Percentiles rank a stretch among this genome's conserved stretches.
These are phyloP conservation scores for Erodium moschatum DNA, from an alignment of 441 rosid species.

Conservation along the genomic window DNA sequence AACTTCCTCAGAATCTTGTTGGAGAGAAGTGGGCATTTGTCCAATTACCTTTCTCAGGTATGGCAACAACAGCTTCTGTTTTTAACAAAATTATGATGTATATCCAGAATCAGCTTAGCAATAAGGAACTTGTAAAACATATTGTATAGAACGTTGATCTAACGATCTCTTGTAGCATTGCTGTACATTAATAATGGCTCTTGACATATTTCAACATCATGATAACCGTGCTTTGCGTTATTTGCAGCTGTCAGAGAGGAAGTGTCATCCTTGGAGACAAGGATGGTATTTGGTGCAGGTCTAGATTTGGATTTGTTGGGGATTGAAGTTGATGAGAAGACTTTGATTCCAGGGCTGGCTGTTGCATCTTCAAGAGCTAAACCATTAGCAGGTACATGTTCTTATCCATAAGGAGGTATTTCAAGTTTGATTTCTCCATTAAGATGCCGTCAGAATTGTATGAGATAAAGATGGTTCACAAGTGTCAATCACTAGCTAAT, in stretches of 20 bases:
- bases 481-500: not conserved
- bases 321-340: conserved; percentile 59
- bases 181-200: not conserved
- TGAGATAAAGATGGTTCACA: not conserved
- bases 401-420: not conserved
- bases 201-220: not conserved
- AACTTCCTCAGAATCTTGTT: conserved; percentile 73
- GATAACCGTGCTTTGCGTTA: conserved; percentile 10
- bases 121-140: not conserved
- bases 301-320: conserved; percentile 89
- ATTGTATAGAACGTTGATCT: conserved; percentile 1
- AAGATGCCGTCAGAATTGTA: not conserved
- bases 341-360: conserved; percentile 81
- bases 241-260: conserved; percentile 61
- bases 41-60: conserved; percentile 81
- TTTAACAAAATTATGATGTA: not conserved
- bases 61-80: not conserved
- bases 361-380: conserved; percentile 85
- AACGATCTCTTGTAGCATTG: not conserved
- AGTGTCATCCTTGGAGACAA: conserved; percentile 47
- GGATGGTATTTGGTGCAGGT: conserved; percentile 63
- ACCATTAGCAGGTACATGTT: conserved; percentile 65
- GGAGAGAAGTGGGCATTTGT: conserved; percentile 98
- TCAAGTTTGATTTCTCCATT: conserved; percentile 7
- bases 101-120: not conserved